Percentiles rank a stretch among this genome's conserved stretches.
phyloP scores from a whole-genome alignment of 164 flowering plant species.

The Chloranthus sessilifolius region DNA sequence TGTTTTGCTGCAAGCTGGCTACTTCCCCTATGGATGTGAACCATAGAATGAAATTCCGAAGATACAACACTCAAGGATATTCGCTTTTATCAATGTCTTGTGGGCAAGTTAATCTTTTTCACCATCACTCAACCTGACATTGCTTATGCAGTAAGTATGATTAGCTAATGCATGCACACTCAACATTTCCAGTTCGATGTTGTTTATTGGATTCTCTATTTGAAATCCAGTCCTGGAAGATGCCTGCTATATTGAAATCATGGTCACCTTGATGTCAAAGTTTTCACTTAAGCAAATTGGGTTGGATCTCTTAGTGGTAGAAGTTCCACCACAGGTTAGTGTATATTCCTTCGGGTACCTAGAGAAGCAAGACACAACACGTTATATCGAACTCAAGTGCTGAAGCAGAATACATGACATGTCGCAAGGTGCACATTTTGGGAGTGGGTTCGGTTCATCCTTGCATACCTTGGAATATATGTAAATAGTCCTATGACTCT shows the following conservation, averaged over 20 bases:
- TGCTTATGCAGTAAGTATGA: neutral
- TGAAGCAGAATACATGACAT: constrained; percentile 1
- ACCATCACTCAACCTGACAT: neutral
- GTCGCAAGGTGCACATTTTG: neutral
- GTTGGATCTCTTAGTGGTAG: neutral
- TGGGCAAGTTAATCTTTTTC: neutral
- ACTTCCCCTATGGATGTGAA: neutral
- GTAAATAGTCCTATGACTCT: neutral
- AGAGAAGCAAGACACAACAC: neutral
- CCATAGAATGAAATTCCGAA: neutral
- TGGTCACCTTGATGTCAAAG: neutral
- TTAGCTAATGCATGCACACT: neutral
- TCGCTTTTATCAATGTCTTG: neutral
- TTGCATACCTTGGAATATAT: neutral
- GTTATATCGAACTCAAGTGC: neutral
- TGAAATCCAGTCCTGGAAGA: neutral
- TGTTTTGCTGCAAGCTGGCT: neutral
- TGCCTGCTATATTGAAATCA: neutral
- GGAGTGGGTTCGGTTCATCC: neutral
- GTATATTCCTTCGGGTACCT: neutral
- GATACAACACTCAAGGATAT: neutral
- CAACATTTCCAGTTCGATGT: neutral
- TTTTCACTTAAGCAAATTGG: neutral
- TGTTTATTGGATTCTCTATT: neutral
- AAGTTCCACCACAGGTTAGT: constrained; percentile 1